Conservation (phyloP, 1,284 basidiomycete genomes). For the Pseudozyma tsukubaensis region DNA sequence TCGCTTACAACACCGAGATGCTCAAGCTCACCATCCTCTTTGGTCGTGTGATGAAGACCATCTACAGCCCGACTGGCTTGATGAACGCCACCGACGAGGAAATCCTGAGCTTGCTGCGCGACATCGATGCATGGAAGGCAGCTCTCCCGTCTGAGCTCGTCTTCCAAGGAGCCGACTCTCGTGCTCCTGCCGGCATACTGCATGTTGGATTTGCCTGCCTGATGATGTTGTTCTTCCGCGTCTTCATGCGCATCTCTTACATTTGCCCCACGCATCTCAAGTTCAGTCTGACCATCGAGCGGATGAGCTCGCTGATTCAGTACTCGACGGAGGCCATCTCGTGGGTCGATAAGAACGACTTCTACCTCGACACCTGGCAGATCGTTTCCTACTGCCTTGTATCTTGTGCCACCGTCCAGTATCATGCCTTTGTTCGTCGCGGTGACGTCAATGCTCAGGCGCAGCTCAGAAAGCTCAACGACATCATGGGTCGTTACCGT, state of each 20-base stretch:
- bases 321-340: constrained; percentile 56
- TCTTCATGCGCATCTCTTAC: constrained; percentile 66
- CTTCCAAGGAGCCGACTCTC: constrained; percentile 52
- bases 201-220: constrained; percentile 58
- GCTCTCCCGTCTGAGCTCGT: constrained; percentile 49
- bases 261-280: constrained; percentile 62
- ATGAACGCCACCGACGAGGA: constrained; percentile 66
- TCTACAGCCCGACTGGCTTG: constrained; percentile 65
- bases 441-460: constrained; percentile 51
- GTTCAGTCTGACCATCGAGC: constrained; percentile 63
- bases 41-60: constrained; percentile 65
- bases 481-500: constrained; percentile 39
- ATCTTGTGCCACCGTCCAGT: constrained; percentile 63
- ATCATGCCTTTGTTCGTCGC: constrained; percentile 60
- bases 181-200: constrained; percentile 55
- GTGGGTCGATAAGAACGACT: constrained; percentile 61
- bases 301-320: constrained; percentile 59
- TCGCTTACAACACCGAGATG: constrained; percentile 66
- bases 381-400: constrained; percentile 63
- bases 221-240: constrained; percentile 64
- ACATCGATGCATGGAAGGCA: constrained; percentile 63
- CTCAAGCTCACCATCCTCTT: constrained; percentile 66
- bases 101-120: constrained; percentile 57
- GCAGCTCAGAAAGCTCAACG: constrained; percentile 50
- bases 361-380: constrained; percentile 63